Conservation (phyloP, 768 basidiomycete genomes). For the Agaricus subrufescens region DNA sequence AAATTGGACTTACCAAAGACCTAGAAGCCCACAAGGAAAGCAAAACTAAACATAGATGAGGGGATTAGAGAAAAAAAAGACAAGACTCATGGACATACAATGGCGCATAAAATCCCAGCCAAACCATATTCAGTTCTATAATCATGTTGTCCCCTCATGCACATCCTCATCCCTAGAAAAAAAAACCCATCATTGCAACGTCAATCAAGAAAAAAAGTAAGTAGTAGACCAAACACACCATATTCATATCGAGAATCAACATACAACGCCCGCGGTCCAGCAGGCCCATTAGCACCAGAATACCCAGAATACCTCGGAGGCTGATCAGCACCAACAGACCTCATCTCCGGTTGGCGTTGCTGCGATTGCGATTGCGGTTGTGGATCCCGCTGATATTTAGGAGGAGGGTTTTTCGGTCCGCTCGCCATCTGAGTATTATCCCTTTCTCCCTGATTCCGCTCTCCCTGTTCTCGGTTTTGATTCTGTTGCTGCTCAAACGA, state of each 20-base stretch:
- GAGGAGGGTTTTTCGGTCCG: not conserved
- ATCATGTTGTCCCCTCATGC: slow-evolving; percentile 1
- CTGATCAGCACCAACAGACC: not conserved
- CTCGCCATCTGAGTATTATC: too few relatives aligned
- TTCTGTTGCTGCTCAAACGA: not conserved
- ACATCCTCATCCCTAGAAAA: slow-evolving; percentile 1
- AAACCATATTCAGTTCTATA: not conserved
- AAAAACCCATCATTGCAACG: not conserved
- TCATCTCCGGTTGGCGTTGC: not conserved
- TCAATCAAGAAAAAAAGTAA: not conserved
- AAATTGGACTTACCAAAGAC: not conserved
- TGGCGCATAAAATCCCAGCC: slow-evolving; percentile 7
- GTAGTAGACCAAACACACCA: not conserved
- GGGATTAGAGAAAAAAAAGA: not conserved
- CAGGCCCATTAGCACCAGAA: not conserved
- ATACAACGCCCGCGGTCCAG: not conserved
- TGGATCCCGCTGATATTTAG: not conserved
- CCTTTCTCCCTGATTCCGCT: too few relatives aligned
- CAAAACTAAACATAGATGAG: not conserved
- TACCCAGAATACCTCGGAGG: not conserved
- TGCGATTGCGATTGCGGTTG: not conserved
- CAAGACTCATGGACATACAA: not conserved
- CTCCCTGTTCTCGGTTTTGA: too few relatives aligned
- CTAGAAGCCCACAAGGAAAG: slow-evolving; percentile 6
- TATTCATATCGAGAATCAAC: not conserved